Evolutionary conservation across 768 basidiomycete genomes (phyloP), one percentile per base, ranked within the genome.

Genomic region (Galerina marginata): DNA sequence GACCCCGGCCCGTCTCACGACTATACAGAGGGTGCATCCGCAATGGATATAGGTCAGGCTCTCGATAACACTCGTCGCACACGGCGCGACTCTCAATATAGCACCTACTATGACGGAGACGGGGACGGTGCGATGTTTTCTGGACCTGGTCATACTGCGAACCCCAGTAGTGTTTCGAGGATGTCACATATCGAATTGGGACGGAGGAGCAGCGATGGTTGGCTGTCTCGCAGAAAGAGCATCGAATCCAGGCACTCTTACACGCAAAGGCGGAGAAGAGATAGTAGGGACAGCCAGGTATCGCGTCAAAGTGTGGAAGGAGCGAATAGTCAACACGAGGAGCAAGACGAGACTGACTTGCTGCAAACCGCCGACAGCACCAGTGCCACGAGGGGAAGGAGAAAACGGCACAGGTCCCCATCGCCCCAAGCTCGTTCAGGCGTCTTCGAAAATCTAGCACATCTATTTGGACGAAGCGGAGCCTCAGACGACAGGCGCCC

Each of bases 11-110:
- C 58, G 25, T 45, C 65, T 16, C 67, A 83, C 57, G 93, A 95
- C 76, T 95, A 95, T 71, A 94, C 93, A 1, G 93, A 95, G 66
- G 93, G 92, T 42, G 93, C 93, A 37, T 89, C 91, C 10, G 79
- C 86, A 6, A 77, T 86, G 33, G 93, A 93, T 61, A 93, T 96
- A 45, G 74, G 84, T 59, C 73, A 79, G 63, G 92, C 83, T 15
- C 65, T 89, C n/a, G 75, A 76, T 38, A 83, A 80, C 62, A 78
- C 67, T 53, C 79, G 80, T 44, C 81, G 75, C 36, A 74, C 84
- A n/a, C 81, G 90, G 43, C 83, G 87, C 16, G 85, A 91, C 67
- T 93, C 93, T 4, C 86, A 87, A 52, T 82, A 85, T 66, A 86
- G 85, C 68, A 74, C 77, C 37, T 75, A 79, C 53, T 84, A 87